phyloP scores from a whole-genome alignment of 108 stramenopile genomes.

The Fistulifera solaris region DNA sequence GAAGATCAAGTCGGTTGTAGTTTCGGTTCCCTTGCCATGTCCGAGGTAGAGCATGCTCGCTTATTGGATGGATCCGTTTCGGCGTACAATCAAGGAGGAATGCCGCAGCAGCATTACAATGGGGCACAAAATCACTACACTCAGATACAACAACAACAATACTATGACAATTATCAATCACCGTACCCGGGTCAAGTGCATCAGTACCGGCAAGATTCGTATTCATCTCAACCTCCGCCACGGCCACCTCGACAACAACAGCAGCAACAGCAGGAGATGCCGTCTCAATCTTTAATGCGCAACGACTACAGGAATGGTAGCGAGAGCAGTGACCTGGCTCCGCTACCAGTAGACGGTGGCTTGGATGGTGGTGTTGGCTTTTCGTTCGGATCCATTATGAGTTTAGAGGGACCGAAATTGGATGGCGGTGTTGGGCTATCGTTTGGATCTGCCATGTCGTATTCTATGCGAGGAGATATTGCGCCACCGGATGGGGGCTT shows the following conservation, averaged over 20 bases:
- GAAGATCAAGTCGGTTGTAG: conserved; percentile 15
- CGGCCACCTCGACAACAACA: conserved; percentile 4
- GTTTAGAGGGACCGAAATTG: conserved; percentile 17
- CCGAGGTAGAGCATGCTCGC: conserved; percentile 18
- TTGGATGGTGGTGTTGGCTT: conserved; percentile 17
- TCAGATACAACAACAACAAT: too few species aligned
- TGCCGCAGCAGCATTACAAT: too few species aligned
- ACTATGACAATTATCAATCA: too few species aligned
- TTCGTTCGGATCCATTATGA: conserved; percentile 37
- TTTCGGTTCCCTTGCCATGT: conserved; percentile 34
- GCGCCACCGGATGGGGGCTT: conserved; percentile 29
- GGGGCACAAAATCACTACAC: too few species aligned
- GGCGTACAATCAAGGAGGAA: too few species aligned
- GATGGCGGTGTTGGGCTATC: conserved; percentile 16
- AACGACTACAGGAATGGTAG: neutral
- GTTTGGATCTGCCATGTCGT: conserved; percentile 33
- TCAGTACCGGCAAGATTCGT: too few species aligned
- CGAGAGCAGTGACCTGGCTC: conserved; percentile 15
- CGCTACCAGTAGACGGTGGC: conserved; percentile 20
- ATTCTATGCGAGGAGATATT: conserved; percentile 3
- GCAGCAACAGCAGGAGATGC: neutral
- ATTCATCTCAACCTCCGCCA: too few species aligned
- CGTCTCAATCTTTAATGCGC: neutral
- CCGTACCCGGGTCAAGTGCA: too few species aligned
- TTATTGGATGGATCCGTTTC: neutral